Percentiles rank a stretch among this genome's conserved stretches.
Evolutionary conservation across 2,329 filamentous ascomycete genomes (phyloP).

Genomic region (Microdochium nivale): DNA sequence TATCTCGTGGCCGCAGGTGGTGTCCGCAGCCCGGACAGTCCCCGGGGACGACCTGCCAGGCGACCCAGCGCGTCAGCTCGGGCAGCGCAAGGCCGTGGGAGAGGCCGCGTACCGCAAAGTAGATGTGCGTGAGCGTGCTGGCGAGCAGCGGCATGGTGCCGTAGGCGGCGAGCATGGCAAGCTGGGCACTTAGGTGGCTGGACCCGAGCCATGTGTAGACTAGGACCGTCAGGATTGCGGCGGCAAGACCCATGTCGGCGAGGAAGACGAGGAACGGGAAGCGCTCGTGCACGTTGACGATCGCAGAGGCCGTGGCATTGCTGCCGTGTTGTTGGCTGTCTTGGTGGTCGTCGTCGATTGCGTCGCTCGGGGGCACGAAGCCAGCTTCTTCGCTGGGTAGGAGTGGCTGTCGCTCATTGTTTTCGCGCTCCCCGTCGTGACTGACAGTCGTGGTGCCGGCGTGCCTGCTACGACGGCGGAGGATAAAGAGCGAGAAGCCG

Average conservation of each 20-base stretch:
- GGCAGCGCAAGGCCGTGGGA: conserved; percentile 30
- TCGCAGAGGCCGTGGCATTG: neutral
- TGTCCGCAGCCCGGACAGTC: conserved; percentile 31
- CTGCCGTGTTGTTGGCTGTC: neutral
- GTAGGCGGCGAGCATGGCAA: conserved; percentile 33
- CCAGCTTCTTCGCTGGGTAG: neutral
- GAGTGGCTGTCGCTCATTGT: neutral
- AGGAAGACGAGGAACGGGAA: conserved; percentile 28
- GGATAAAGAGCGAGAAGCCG: conserved; percentile 12
- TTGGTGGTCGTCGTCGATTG: neutral
- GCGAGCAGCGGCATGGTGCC: conserved; percentile 30
- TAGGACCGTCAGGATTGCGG: conserved; percentile 27
- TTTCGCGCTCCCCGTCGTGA: too few relatives aligned
- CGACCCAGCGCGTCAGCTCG: conserved; percentile 26
- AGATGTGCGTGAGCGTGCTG: conserved; percentile 30
- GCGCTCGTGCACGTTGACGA: conserved; percentile 5
- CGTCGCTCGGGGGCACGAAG: neutral
- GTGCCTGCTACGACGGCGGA: conserved; percentile 7
- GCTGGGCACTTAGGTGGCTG: conserved; percentile 12
- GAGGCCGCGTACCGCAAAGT: conserved; percentile 26
- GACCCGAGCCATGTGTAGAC: conserved; percentile 29
- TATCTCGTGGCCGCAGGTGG: conserved; percentile 22
- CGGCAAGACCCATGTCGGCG: conserved; percentile 25
- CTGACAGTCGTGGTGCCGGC: neutral
- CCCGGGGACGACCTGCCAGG: conserved; percentile 27